phyloP scores from a whole-genome alignment of 768 basidiomycete genomes.

The Lactifluus piperatus region DNA sequence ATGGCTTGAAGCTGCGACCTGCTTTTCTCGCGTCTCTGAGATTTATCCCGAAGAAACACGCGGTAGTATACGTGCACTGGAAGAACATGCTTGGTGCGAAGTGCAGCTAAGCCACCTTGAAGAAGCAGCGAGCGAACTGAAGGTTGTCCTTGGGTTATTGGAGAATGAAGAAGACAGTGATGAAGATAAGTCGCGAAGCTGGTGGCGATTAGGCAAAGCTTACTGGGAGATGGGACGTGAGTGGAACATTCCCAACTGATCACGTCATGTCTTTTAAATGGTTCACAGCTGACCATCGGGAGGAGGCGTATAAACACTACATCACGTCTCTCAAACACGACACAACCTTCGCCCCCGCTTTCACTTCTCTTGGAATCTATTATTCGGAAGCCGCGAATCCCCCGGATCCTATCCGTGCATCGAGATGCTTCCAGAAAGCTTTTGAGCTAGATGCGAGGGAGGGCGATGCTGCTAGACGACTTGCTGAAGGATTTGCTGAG shows the following conservation, averaged over 20 bases:
- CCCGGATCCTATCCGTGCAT: slow-evolving; percentile 74
- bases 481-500: slow-evolving; percentile 86
- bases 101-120: slow-evolving; percentile 43
- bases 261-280: not conserved
- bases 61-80: slow-evolving; percentile 53
- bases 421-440: slow-evolving; percentile 96
- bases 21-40: slow-evolving; percentile 52
- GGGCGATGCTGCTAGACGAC: slow-evolving; percentile 68
- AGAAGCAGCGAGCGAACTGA: slow-evolving; percentile 39
- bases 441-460: slow-evolving; percentile 94
- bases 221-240: slow-evolving; percentile 66
- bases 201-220: slow-evolving; percentile 79
- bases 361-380: slow-evolving; percentile 88
- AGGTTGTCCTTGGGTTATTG: slow-evolving; percentile 38
- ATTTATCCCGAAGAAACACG: slow-evolving; percentile 38
- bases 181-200: slow-evolving; percentile 62
- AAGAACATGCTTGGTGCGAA: slow-evolving; percentile 83
- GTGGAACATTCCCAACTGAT: slow-evolving; percentile 21
- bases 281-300: slow-evolving; percentile 36
- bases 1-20: slow-evolving; percentile 57
- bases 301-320: slow-evolving; percentile 71
- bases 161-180: slow-evolving; percentile 39
- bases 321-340: slow-evolving; percentile 71
- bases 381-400: slow-evolving; percentile 66
- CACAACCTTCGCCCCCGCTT: slow-evolving; percentile 78